Base-by-base conservation (phyloP, 1,284 basidiomycete genomes). In the Microstroma glucosiphilum region DNA sequence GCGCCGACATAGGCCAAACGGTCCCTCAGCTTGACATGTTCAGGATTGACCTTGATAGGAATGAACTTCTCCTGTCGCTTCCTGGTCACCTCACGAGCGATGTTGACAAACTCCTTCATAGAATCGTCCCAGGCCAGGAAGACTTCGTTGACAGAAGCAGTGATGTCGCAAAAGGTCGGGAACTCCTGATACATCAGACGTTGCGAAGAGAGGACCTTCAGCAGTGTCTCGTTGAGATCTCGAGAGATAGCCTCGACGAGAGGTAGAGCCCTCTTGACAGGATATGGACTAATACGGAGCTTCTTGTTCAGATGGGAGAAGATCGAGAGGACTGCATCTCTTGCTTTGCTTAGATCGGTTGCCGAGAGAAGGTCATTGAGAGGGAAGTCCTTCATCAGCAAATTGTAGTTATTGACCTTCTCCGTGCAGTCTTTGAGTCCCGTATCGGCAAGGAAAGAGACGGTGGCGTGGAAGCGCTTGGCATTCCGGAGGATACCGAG, bases 371-470 rank as follows among this genome's bases (percentile, higher is more conserved):
- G 86, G 78, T 96, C 93, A 77, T 97, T 94, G 48, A 98, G 83
- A 0, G 96, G 96, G 75, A 98, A 96, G 77, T 99, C 96, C 81
- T 94, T 96, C 94, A 98, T 97, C 64, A 98, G 85, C 68, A 90
- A 87, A 76, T 98, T 97, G 83, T 97, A 94, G 65, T 72, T 72
- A 65, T 71, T 70, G 58, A 75, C 72, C 64, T 72, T 72, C 58
- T 76, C 74, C 7, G 71, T 63, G 54, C 71, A 73, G 59, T 79
- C 91, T 80, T 93, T 96, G 69, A 98, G 80, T 25, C 93, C 94
- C 0, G 94, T 99, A 79, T 98, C 94, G 1, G 94, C 91, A 66
- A 96, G 90, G 82, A 98, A 97, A 79, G 91, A 92, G 77, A 97
- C 93, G 0, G 94, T 98, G 0, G 93, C 93, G 68, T 90, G 91